Conservation (phyloP, 441 rosid species). For the Manihot esculenta region DNA sequence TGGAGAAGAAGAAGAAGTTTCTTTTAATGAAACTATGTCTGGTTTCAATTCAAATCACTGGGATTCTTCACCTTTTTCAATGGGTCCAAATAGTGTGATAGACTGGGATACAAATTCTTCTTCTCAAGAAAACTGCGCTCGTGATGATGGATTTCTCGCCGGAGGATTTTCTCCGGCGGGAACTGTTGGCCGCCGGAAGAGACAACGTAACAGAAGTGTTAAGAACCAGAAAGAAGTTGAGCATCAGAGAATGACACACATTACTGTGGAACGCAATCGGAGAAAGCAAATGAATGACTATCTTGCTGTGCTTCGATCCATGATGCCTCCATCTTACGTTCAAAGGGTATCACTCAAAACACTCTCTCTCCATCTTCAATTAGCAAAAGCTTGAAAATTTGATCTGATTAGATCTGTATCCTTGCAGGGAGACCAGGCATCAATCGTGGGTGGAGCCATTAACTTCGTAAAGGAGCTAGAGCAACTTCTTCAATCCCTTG, state of each 20-base stretch:
- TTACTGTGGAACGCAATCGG: conserved; percentile 60
- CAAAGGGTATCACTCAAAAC: conserved; percentile 42
- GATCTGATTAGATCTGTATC: background rate
- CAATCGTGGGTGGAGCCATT: conserved; percentile 65
- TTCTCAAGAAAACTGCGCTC: conserved; percentile 20
- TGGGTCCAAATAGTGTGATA: conserved; percentile 1
- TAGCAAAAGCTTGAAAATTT: background rate
- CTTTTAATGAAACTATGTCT: conserved; percentile 12
- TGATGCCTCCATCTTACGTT: conserved; percentile 52
- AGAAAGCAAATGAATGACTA: conserved; percentile 65
- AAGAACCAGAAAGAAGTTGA: conserved; percentile 47
- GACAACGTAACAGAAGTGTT: conserved; percentile 36
- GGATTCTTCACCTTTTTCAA: conserved; percentile 2
- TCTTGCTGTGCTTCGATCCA: conserved; percentile 46
- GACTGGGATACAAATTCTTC: conserved; percentile 19
- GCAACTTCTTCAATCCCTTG: conserved; percentile 45
- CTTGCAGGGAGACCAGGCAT: conserved; percentile 62
- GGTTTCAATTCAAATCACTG: conserved; percentile 12
- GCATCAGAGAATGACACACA: conserved; percentile 60
- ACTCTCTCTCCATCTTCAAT: background rate
- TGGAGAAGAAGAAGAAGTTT: conserved; percentile 7
- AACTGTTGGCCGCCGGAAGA: conserved; percentile 31
- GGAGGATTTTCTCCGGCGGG: conserved; percentile 15
- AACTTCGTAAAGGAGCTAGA: conserved; percentile 61
- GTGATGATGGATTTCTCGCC: conserved; percentile 4